Percentiles rank a stretch among this genome's conserved stretches.
These are phyloP conservation scores for Phaeotremella fagi DNA, from an alignment of 768 basidiomycete species.

Conservation along the genomic window DNA sequence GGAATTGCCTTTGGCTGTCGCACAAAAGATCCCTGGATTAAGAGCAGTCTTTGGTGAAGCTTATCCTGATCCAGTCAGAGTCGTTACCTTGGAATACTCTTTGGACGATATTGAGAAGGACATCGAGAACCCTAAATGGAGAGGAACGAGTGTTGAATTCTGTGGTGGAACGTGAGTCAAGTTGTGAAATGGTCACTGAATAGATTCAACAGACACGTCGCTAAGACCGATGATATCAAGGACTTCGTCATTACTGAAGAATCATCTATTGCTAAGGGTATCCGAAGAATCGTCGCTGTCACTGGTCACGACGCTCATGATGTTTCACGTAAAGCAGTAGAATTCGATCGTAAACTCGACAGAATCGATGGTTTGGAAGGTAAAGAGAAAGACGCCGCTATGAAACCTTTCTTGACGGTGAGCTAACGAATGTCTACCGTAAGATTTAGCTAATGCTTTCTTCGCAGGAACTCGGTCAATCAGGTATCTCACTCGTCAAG, in stretches of 20 bases:
- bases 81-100: constrained; percentile 83
- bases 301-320: constrained; percentile 90
- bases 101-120: constrained; percentile 81
- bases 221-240: constrained; percentile 95
- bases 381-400: constrained; percentile 77
- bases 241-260: constrained; percentile 92
- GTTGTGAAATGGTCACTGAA: constrained; percentile 1
- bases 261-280: constrained; percentile 96
- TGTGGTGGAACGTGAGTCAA: constrained; percentile 92
- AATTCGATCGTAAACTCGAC: constrained; percentile 61
- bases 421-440: too few relatives aligned
- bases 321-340: constrained; percentile 64
- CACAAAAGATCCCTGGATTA: constrained; percentile 83
- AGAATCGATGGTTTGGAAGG: constrained; percentile 60
- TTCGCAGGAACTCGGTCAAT: constrained; percentile 74
- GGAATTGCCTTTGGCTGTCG: constrained; percentile 70
- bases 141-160: constrained; percentile 86
- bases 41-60: constrained; percentile 96
- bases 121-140: constrained; percentile 84
- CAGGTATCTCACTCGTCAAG: constrained; percentile 78
- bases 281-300: constrained; percentile 86
- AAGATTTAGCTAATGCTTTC: neutral
- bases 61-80: constrained; percentile 95
- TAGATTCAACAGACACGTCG: constrained; percentile 66
- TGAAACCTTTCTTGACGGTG: constrained; percentile 62